These are phyloP conservation scores for Penicillium longicatenatum DNA, from an alignment of 495 filamentous ascomycete genomes.

Conservation along the genomic window DNA sequence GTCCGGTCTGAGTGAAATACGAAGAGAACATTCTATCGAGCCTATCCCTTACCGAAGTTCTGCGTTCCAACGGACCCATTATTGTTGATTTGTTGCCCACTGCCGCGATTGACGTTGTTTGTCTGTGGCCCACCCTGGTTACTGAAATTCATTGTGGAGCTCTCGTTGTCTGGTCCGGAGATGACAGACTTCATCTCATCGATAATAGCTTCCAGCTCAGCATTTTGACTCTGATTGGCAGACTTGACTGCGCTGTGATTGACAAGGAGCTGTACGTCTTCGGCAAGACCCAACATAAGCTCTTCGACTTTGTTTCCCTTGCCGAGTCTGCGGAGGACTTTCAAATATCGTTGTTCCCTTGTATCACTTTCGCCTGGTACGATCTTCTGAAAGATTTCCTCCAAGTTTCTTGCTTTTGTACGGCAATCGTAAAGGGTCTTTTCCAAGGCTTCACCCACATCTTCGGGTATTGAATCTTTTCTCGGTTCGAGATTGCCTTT, in stretches of 20 bases:
- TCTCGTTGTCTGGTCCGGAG: background rate
- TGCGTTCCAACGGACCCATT: too few species aligned
- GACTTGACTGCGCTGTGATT: conserved; percentile 9
- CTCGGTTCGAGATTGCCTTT: background rate
- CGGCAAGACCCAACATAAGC: conserved; percentile 7
- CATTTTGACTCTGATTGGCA: conserved; percentile 8
- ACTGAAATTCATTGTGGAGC: background rate
- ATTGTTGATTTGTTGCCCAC: too few species aligned
- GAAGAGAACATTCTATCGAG: background rate
- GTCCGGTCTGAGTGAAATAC: background rate
- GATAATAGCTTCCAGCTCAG: conserved; percentile 2
- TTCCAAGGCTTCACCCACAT: too few species aligned
- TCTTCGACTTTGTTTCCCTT: conserved; percentile 19
- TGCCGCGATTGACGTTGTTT: too few species aligned
- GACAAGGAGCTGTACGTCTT: conserved; percentile 12
- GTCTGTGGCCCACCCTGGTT: too few species aligned
- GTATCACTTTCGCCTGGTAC: conserved; percentile 9
- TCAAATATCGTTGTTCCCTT: conserved; percentile 6
- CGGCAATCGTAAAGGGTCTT: background rate
- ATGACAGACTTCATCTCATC: conserved; percentile 5
- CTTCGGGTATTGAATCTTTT: too few species aligned
- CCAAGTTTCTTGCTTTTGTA: conserved; percentile 2
- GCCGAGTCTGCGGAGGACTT: conserved; percentile 9
- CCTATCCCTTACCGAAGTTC: too few species aligned
- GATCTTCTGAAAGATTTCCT: conserved; percentile 6